These are phyloP conservation scores for Sphagnum fallax DNA, from an alignment of 228 moss, liverwort and hornwort genomes.

Conservation along the genomic window DNA sequence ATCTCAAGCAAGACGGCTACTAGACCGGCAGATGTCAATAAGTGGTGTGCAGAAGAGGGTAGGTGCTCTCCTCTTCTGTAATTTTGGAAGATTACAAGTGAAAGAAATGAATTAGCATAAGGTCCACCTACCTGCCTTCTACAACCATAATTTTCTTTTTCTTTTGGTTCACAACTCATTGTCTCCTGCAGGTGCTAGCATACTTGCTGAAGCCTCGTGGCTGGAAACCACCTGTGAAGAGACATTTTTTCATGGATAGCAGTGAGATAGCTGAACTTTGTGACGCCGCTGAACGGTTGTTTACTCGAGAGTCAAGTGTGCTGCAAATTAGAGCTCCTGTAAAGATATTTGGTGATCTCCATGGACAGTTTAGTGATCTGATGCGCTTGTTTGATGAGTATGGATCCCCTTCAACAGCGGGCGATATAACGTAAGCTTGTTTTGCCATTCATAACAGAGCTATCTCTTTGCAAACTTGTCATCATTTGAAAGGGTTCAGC, in stretches of 20 bases:
- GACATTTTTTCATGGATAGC: constrained; percentile 94
- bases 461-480: no score
- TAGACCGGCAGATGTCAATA: constrained; percentile 64
- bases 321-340: constrained; percentile 92
- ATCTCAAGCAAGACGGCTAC: constrained; percentile 37
- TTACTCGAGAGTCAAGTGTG: constrained; percentile 88
- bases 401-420: constrained; percentile 94
- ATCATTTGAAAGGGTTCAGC: no score
- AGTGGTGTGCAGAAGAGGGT: constrained; percentile 66
- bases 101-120: no score
- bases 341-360: constrained; percentile 94
- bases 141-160: no score
- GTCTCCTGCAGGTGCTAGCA: constrained; percentile 54
- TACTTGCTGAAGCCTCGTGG: constrained; percentile 83
- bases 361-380: constrained; percentile 94
- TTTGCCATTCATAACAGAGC: background rate
- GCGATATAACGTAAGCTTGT: constrained; percentile 74
- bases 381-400: constrained; percentile 98
- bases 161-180: no score
- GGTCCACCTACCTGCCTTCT: no score
- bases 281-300: constrained; percentile 65
- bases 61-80: background rate
- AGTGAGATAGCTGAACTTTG: constrained; percentile 91
- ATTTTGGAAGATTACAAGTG: no score
- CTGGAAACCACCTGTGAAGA: constrained; percentile 89